These are phyloP conservation scores for Grammothele lineata DNA, from an alignment of 768 basidiomycete species.

Conservation along the genomic window DNA sequence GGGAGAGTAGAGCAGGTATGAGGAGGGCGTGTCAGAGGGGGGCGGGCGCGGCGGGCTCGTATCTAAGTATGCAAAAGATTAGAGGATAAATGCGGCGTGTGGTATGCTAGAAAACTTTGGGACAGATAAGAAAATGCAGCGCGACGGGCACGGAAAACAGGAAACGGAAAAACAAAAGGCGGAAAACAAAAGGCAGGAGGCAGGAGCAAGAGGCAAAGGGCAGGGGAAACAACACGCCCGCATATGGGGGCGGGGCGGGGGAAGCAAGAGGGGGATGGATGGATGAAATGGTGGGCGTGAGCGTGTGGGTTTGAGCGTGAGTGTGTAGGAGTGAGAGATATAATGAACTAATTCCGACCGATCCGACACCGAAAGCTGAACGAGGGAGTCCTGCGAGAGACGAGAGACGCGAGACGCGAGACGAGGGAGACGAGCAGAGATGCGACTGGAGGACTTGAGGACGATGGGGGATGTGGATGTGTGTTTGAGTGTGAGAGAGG, in stretches of 20 bases:
- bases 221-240: not conserved
- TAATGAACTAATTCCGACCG: constrained; percentile 8
- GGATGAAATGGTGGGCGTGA: not conserved
- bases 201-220: not conserved
- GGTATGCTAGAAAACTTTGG: constrained; percentile 3
- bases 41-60: not conserved
- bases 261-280: too few species aligned
- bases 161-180: not conserved
- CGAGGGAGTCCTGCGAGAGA: too few species aligned
- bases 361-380: constrained; percentile 12
- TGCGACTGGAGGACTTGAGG: too few species aligned
- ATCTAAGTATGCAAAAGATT: constrained; percentile 6
- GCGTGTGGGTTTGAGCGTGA: not conserved
- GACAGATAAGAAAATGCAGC: not conserved
- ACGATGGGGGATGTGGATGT: constrained; percentile 2
- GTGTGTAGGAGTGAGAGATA: too few species aligned
- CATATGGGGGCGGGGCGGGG: not conserved
- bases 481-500: constrained; percentile 1
- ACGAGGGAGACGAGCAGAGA: constrained; percentile 3
- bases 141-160: not conserved
- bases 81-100: not conserved
- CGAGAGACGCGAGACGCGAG: too few species aligned
- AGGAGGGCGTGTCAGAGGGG: not conserved
- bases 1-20: not conserved
- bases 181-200: not conserved